Base-by-base conservation (phyloP, 1,284 basidiomycete genomes). In the Ceratobasidium sp. region DNA sequence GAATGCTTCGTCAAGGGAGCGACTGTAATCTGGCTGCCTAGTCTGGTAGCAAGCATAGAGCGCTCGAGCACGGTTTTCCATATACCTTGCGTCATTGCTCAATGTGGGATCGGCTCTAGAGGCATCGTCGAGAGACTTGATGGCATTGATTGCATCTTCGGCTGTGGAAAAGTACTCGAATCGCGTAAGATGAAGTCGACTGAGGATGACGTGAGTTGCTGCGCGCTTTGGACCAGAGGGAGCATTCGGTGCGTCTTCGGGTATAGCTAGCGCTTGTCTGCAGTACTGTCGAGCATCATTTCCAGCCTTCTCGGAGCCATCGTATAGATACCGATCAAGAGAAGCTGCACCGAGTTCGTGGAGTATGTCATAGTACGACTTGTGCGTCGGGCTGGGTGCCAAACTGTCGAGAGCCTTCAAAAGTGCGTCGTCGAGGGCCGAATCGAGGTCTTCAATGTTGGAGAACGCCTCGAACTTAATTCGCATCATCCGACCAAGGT, bases 401-500 rank as follows among this genome's bases (percentile, higher is more conserved):
- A 69, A 12, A 7, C 54, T 12, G 26, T 54, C 67, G 33, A 40
- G n/a, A 40, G 67, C 67, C 67, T 56, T 69, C 20, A 69, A n/a
- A 20, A 69, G 52, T 15, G 67, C 44, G n/a, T 69, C 40, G 50
- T 69, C 33, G 67, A 69, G 40, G 17, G 67, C 67, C 50, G 67
- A 33, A 7, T 69, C 52, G n/a, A 69, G 50, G 50, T 69, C 67
- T 44, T 48, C 26, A 20, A 69, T 69, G 12, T 57, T 33, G 67
- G 54, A 40, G 26, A 56, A 69, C 28, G 67, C 38, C 67, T 69
- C 67, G 46, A 69, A 69, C 50, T 69, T 69, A 52, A 69, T 38
- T 42, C 67, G 67, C 67, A 69, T 52, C 67, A 69, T 69, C 17
- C 67, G 52, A n/a, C 67, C 67, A 2, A 69, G 67, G 20, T 69